Evolutionary conservation across 352 stramenopile species (phyloP).

Genomic region (Sclerospora graminicola): DNA sequence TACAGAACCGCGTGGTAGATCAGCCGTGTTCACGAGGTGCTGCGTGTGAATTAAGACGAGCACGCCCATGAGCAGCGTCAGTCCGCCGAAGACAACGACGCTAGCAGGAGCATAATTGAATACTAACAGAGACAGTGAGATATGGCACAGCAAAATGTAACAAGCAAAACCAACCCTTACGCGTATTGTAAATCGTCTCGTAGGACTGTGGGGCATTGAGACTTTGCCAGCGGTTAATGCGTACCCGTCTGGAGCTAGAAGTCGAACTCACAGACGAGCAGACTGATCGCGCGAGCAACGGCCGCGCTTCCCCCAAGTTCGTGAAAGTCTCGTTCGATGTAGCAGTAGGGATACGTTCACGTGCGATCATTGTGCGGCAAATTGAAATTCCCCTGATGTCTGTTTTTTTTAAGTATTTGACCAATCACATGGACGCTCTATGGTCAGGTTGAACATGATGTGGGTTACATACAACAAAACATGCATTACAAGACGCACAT

Average conservation of each 20-base stretch:
- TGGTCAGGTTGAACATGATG: no score
- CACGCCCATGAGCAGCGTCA: conserved; percentile 44
- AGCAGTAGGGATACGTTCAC: not conserved
- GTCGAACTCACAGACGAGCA: conserved; percentile 15
- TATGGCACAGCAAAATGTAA: not conserved
- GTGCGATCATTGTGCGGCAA: conserved; percentile 2
- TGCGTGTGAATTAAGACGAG: conserved; percentile 65
- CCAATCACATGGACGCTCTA: no score
- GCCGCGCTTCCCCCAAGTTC: conserved; percentile 10
- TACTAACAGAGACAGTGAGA: conserved; percentile 4
- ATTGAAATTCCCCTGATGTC: no score
- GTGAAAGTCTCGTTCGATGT: not conserved
- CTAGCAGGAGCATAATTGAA: conserved; percentile 29
- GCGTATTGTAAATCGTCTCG: conserved; percentile 24
- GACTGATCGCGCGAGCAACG: conserved; percentile 19
- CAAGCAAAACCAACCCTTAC: conserved; percentile 3
- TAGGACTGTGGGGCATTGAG: conserved; percentile 25
- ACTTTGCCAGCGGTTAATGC: conserved; percentile 15
- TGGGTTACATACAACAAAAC: no score
- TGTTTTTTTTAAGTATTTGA: no score
- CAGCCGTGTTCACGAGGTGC: conserved; percentile 34
- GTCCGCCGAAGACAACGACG: conserved; percentile 35
- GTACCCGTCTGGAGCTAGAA: conserved; percentile 19
- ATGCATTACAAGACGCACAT: conserved; percentile 87
- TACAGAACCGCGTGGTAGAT: conserved; percentile 31